phyloP scores from a whole-genome alignment of 73 alveolate species.

The Tetrahymena malaccensis region DNA sequence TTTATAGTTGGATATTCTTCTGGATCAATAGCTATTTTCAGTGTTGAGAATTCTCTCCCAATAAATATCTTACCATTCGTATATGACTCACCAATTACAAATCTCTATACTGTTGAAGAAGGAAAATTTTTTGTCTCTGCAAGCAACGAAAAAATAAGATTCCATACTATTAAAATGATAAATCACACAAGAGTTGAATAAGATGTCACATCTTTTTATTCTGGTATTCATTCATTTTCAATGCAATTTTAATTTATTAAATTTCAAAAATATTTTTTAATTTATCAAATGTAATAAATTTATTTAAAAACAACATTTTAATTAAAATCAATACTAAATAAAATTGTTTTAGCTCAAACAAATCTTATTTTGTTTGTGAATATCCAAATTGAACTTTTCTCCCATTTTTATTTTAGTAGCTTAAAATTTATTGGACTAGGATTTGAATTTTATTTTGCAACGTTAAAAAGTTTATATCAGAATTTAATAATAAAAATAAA shows the following conservation, averaged over 20 bases:
- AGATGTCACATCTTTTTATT: neutral
- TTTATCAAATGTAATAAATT: too few relatives aligned
- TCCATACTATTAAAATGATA: neutral
- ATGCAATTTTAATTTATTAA: neutral
- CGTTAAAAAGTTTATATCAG: neutral
- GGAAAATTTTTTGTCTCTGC: neutral
- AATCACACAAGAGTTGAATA: neutral
- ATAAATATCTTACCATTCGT: neutral
- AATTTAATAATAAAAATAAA: too few relatives aligned
- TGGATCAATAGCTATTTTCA: constrained; percentile 13
- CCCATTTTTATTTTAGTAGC: neutral
- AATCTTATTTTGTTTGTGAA: neutral
- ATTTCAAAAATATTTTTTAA: neutral
- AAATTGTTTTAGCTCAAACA: neutral
- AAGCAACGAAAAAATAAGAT: neutral
- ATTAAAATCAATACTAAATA: too few relatives aligned
- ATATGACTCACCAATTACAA: neutral
- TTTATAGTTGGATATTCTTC: constrained; percentile 27
- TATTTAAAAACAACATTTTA: too few relatives aligned
- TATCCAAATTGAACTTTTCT: too few relatives aligned
- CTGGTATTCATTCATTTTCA: neutral
- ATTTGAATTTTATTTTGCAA: neutral
- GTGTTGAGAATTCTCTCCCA: neutral
- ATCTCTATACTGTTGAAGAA: neutral
- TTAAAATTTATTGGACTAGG: neutral